These are phyloP conservation scores for Earliella scabrosa DNA, from an alignment of 1,284 basidiomycete genomes.

Conservation along the genomic window DNA sequence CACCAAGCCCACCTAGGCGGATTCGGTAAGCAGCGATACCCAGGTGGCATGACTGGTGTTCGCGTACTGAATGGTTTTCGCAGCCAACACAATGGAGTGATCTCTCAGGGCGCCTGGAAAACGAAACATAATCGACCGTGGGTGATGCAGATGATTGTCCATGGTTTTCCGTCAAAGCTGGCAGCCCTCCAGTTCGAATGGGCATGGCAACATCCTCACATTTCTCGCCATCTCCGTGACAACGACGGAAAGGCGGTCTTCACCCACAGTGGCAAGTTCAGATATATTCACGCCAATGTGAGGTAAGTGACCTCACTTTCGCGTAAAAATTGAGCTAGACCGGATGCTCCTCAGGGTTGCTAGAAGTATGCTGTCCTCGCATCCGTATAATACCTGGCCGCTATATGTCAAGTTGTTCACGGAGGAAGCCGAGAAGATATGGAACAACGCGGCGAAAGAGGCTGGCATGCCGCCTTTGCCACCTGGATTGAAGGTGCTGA, in stretches of 20 bases:
- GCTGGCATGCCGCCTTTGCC: slow-evolving; percentile 44
- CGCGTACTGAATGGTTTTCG: background rate
- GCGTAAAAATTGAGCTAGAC: background rate
- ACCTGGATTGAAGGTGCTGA: slow-evolving; percentile 49
- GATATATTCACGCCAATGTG: slow-evolving; percentile 48
- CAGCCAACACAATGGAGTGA: slow-evolving; percentile 86
- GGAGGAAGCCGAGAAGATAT: slow-evolving; percentile 54
- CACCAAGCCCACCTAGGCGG: slow-evolving; percentile 79
- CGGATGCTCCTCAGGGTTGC: slow-evolving; percentile 42
- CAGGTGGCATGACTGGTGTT: background rate
- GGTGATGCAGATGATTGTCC: slow-evolving; percentile 90
- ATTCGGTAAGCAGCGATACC: slow-evolving; percentile 48
- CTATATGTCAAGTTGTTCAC: slow-evolving; percentile 74
- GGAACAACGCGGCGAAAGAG: slow-evolving; percentile 43
- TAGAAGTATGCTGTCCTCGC: slow-evolving; percentile 57
- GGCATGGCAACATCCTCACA: slow-evolving; percentile 86
- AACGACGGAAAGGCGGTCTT: slow-evolving; percentile 44
- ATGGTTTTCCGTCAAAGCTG: slow-evolving; percentile 87
- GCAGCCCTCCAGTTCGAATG: slow-evolving; percentile 90
- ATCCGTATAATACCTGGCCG: slow-evolving; percentile 68
- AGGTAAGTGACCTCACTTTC: slow-evolving; percentile 38
- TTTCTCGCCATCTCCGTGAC: slow-evolving; percentile 60
- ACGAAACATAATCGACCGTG: slow-evolving; percentile 79
- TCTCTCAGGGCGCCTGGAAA: slow-evolving; percentile 77
- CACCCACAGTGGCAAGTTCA: slow-evolving; percentile 33